Base-by-base conservation (phyloP, 371 early-diverging fungal genomes). In the Haplosporangium sp. region DNA sequence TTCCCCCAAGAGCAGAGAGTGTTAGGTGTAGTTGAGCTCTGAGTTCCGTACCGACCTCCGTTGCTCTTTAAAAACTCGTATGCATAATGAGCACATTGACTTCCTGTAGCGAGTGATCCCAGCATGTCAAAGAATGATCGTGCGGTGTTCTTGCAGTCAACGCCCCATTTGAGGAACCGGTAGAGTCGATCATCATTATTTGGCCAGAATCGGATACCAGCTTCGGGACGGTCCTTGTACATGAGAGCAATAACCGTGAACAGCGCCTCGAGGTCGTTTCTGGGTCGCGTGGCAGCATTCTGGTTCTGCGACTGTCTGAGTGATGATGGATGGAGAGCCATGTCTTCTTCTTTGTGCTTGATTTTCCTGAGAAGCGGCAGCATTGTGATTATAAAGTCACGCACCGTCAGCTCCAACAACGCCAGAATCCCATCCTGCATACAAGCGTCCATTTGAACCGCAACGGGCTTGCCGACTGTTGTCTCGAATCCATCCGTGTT, bases 191-290 rank as follows among this genome's bases (percentile, higher is more conserved):
- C 79, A 37, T 85, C 89, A 38, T 86, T 85, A 37, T 80, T 83
- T 29, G 83, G 67, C 96, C 96, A 96, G 80, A 93, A 96, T 12
- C 86, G 84, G 36, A 90, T 67, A 1, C 95, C 95, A 2, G 89
- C 86, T 58, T 96, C 93, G 1, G 91, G 89, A 9, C 92, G 84
- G 46, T 90, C 87, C 14, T 88, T 82, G 83, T 91, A 95, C 2
- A 96, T 74, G 38, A 83, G 83, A 9, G 93, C 86, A 9, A 95
- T 84, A 42, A 92, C 83, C n/a, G 83, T 73, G 46, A 92, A 87
- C 46, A 93, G 86, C 1, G 89, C 84, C 69, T 89, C 89, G 1
- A 92, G 83, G 71, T 93, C 90, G 64, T 84, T 85, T 54, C 86
- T 20, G 74, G 84, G 38, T 80, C 87, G 48, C 63, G 71, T n/a